Evolutionary conservation across 441 rosid species (phyloP), one percentile per base, ranked within the genome.

Genomic region (Metrosideros polymorpha): DNA sequence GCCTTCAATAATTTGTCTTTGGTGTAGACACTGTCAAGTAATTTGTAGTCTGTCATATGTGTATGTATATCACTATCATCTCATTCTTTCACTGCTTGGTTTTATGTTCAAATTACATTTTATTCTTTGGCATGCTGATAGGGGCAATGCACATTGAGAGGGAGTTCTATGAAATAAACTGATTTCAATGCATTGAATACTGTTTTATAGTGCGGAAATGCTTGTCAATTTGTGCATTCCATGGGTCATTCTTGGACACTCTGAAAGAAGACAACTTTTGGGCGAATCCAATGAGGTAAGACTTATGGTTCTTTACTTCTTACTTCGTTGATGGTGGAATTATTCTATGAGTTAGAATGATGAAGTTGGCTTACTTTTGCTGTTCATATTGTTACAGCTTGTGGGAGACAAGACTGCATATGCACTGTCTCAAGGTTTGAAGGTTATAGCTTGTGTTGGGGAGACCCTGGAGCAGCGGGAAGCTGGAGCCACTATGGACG

Each of bases 221-320:
- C 95, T 94, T 85, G 89, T 86, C 85, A 92, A 92, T 88, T 91
- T 94, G 92, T 87, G 86, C 63, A 90, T 94, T 87, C 93, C 94
- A 42, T 94, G 97, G 96, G 96, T 94, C 88, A 94, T 94, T 89
- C 92, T 94, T 87, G 97, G 96, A 79, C 97, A 94, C 89, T 94
- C 97, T 84, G 96, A 94, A 87, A 93, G 96, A 87, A 93, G 97
- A 84, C 92, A 84, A 84, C 56, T 94, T 83, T 88, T 93, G 43
- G 91, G 89, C 86, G 96, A 94, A 85, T 86, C 94, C 49, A 92
- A 92, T 47, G 94, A 93, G 93, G 95, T 92, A 86, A 83, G 76
- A 32, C 17, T 51, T 71, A 50, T 71, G n/a, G n/a, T 71, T 27
- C n/a, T 19, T 52, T 35, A 52, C 59, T 52, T 83, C 63, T 32